Conservation (phyloP, 768 basidiomycete genomes). For the Tubosaeta sp. region DNA sequence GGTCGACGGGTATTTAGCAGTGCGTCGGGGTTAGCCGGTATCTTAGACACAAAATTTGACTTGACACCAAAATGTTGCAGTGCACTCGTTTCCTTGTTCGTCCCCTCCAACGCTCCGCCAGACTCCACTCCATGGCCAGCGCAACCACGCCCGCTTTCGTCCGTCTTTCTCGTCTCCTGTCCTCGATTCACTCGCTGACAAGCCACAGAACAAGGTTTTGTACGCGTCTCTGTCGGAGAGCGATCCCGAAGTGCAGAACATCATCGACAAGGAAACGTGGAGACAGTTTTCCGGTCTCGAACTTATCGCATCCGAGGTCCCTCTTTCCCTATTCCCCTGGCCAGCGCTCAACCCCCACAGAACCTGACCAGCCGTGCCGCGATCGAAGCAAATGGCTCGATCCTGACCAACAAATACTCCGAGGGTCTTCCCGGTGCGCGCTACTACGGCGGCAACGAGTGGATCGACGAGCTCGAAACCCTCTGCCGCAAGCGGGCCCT, state of each 20-base stretch:
- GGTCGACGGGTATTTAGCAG: not conserved
- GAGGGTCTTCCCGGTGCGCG: slow-evolving; percentile 98
- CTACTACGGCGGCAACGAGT: slow-evolving; percentile 98
- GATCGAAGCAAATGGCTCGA: slow-evolving; percentile 98
- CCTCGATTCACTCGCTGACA: not conserved
- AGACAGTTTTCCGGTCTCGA: slow-evolving; percentile 96
- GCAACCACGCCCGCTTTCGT: slow-evolving; percentile 59
- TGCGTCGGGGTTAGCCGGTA: not conserved
- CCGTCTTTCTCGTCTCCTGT: slow-evolving; percentile 22
- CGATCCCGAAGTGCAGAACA: slow-evolving; percentile 93
- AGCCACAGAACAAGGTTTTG: slow-evolving; percentile 78
- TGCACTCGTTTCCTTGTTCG: slow-evolving; percentile 26
- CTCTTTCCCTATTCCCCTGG: slow-evolving; percentile 7
- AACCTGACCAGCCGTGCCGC: slow-evolving; percentile 94
- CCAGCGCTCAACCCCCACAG: slow-evolving; percentile 35
- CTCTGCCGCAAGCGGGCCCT: slow-evolving; percentile 96
- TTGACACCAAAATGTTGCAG: slow-evolving; percentile 27
- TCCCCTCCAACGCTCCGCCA: slow-evolving; percentile 13
- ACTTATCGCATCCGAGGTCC: slow-evolving; percentile 97
- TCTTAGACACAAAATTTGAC: slow-evolving; percentile 14
- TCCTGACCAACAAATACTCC: slow-evolving; percentile 99
- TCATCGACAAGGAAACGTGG: slow-evolving; percentile 99
- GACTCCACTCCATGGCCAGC: slow-evolving; percentile 55
- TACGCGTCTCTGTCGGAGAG: slow-evolving; percentile 85
- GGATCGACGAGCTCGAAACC: slow-evolving; percentile 92